Evolutionary conservation across 1,139 yeast genomes (phyloP).

Genomic region (Taphrina deformans): DNA sequence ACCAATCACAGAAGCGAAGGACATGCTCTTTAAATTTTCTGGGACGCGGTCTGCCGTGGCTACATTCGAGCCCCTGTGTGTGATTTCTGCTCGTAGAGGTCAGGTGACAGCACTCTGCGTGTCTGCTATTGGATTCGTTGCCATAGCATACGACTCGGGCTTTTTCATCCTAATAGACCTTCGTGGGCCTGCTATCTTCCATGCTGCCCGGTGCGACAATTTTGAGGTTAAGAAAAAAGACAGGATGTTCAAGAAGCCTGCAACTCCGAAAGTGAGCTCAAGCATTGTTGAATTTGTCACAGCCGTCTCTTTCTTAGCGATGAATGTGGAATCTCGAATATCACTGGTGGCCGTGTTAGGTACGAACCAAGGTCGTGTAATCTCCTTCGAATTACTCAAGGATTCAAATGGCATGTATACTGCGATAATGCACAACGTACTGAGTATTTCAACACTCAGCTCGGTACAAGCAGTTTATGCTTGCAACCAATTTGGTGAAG

Average conservation of each 20-base stretch:
- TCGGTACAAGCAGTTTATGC: not conserved
- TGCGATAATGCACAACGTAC: slow-evolving; percentile 40
- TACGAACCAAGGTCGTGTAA: slow-evolving; percentile 71
- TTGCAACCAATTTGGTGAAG: slow-evolving; percentile 13
- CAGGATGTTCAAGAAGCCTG: slow-evolving; percentile 47
- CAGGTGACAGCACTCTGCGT: slow-evolving; percentile 8
- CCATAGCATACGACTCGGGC: slow-evolving; percentile 77
- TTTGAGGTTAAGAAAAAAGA: slow-evolving; percentile 30
- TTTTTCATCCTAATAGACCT: slow-evolving; percentile 73
- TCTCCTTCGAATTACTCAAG: slow-evolving; percentile 69
- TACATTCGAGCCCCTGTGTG: slow-evolving; percentile 34
- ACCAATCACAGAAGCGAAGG: slow-evolving; percentile 4
- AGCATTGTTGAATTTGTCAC: slow-evolving; percentile 39
- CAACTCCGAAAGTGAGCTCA: slow-evolving; percentile 70
- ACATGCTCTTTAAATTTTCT: slow-evolving; percentile 6
- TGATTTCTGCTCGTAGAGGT: slow-evolving; percentile 12
- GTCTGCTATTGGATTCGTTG: slow-evolving; percentile 46
- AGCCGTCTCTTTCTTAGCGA: slow-evolving; percentile 4
- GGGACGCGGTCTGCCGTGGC: slow-evolving; percentile 35
- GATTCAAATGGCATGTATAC: slow-evolving; percentile 69
- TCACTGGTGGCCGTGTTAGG: slow-evolving; percentile 67
- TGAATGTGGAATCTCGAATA: slow-evolving; percentile 52
- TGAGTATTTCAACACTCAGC: not conserved
- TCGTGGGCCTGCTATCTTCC: slow-evolving; percentile 80
- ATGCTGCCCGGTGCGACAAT: slow-evolving; percentile 48